These are phyloP conservation scores for Yamadazyma friedrichii DNA, from an alignment of 1,139 yeast species.

Conservation along the genomic window DNA sequence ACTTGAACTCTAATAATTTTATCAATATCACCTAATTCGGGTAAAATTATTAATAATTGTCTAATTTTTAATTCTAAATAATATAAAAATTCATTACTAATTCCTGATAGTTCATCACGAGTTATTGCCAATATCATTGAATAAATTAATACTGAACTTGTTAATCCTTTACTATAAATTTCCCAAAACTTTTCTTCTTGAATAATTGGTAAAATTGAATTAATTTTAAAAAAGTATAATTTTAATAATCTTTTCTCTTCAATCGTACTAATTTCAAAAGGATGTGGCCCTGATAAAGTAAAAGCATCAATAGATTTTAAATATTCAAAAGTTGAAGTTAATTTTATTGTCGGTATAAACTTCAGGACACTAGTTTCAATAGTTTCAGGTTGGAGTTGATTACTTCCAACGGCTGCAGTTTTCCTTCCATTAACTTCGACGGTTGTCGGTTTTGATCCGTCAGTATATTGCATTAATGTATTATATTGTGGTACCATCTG, in stretches of 20 bases:
- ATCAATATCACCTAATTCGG: slow-evolving; percentile 37
- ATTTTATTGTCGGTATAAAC: neutral
- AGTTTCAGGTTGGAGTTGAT: neutral
- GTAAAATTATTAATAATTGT: slow-evolving; percentile 23
- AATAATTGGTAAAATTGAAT: slow-evolving; percentile 34
- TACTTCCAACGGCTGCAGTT: no score
- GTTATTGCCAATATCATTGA: slow-evolving; percentile 28
- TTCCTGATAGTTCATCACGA: slow-evolving; percentile 29
- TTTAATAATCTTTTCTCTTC: slow-evolving; percentile 24
- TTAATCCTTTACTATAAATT: slow-evolving; percentile 21
- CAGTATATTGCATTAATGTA: no score
- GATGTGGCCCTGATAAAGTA: slow-evolving; percentile 26
- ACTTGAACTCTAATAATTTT: slow-evolving; percentile 29
- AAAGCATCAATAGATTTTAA: slow-evolving; percentile 32
- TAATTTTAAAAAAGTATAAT: slow-evolving; percentile 31
- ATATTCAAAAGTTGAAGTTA: slow-evolving; percentile 11
- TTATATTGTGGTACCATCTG: no score
- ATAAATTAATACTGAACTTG: slow-evolving; percentile 26
- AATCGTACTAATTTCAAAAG: slow-evolving; percentile 17
- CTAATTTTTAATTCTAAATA: slow-evolving; percentile 29
- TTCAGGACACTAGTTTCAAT: neutral
- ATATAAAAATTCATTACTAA: slow-evolving; percentile 19
- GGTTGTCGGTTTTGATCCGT: no score
- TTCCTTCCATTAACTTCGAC: no score
- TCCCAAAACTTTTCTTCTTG: slow-evolving; percentile 30